Evolutionary conservation across 75 land plant species (phyloP).

Genomic region (Ceratopteris richardii): DNA sequence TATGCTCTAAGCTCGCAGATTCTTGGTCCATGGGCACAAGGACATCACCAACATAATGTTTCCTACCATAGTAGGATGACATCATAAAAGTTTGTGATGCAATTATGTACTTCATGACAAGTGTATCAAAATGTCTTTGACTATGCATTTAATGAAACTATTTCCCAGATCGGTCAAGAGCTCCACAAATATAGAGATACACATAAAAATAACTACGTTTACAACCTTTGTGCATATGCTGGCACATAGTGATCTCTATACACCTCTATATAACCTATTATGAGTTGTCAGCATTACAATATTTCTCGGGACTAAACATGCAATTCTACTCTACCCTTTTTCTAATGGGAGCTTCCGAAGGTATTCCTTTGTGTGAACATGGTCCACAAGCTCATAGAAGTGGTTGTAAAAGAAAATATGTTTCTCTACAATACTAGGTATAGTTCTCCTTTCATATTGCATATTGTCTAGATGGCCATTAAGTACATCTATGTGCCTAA

Average conservation of each 20-base stretch:
- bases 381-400: slow-evolving; percentile 5
- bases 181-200: slow-evolving; percentile 2
- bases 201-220: neutral
- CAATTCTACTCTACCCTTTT: neutral
- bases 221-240: neutral
- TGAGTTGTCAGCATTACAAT: neutral
- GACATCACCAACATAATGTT: neutral
- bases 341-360: neutral
- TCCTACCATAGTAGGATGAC: neutral
- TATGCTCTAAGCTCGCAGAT: neutral
- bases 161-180: neutral
- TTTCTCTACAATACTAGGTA: neutral
- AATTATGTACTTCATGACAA: neutral
- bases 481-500: neutral
- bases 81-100: neutral
- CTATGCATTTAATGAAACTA: neutral
- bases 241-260: neutral
- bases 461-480: slow-evolving; percentile 1
- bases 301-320: neutral
- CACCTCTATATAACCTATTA: neutral
- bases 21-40: slow-evolving; percentile 6
- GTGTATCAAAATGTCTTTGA: neutral
- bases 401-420: neutral
- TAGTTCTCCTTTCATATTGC: slow-evolving; percentile 1
- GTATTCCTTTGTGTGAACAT: slow-evolving; percentile 1